Evolutionary conservation across 2,329 filamentous ascomycete genomes (phyloP), one percentile per base, ranked within the genome.

Genomic region (Teratosphaeria destructans): DNA sequence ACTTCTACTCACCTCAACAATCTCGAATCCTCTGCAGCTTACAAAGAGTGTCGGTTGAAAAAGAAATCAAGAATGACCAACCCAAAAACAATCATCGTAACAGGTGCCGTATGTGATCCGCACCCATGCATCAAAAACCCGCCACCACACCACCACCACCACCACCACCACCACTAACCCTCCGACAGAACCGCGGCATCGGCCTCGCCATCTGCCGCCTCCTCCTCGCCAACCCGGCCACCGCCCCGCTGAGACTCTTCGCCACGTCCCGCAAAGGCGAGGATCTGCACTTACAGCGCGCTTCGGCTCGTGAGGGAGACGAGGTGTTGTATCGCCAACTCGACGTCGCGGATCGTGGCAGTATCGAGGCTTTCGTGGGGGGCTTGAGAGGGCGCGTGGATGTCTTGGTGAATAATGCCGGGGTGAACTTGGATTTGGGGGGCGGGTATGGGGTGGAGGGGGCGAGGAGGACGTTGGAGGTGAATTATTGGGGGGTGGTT

Each of bases 321-420:
- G 60, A 67, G 29, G 59, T 72, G 1, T 32, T 67, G 7, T 73
- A 72, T 54, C 66, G 68, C 3, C 62, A 64, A 23, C 66, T 73
- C n/a, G 73, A 75, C 57, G 67, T 73, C 32, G 60, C 64, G 1
- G 60, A 63, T 27, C 54, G 35, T 3, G 58, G 62, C 10, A 71
- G 69, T 53, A 68, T 75, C 52, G 54, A 62, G 8, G 62, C 61
- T 0, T 68, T 75, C 23, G 61, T 65, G 14, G 59, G 67, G 26
- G 62, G 66, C 10, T 65, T 72, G 58, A 63, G 65, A 23, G 5
- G 23, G n/a, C 3, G 19, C 1, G 60, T 74, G 6, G 70, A 72
- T 56, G 69, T 75, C 5, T 64, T 75, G 27, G 67, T 76, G 58
- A 73, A 75, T 61, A 75, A 75, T 66, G 71, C 71, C 2, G 68